These are phyloP conservation scores for Leishmania lainsoni DNA, from an alignment of 208 protist species.

Conservation along the genomic window DNA sequence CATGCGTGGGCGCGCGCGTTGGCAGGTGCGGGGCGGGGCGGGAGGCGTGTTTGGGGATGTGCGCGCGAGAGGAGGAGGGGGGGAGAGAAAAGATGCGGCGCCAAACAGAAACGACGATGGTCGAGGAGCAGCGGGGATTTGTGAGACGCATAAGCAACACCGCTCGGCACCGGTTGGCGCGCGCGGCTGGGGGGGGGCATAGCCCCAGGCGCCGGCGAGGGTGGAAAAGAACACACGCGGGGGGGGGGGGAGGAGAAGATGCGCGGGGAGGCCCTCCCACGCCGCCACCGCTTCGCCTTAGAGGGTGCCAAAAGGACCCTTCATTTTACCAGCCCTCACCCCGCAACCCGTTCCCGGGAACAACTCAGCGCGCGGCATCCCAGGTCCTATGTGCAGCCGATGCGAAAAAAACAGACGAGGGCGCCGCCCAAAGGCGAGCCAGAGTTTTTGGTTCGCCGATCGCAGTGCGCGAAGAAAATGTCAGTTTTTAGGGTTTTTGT, in stretches of 20 bases:
- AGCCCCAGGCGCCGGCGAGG: no score
- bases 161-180: background rate
- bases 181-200: background rate
- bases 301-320: background rate
- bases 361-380: no score
- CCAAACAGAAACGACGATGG: background rate
- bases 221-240: no score
- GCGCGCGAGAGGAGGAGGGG: background rate
- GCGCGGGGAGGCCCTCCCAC: background rate
- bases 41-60: background rate
- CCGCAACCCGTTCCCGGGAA: no score
- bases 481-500: no score
- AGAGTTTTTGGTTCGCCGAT: no score
- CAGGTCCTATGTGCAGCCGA: no score
- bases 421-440: no score
- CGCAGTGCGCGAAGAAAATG: no score
- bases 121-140: background rate
- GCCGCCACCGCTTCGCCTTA: background rate
- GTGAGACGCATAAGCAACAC: background rate
- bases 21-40: background rate
- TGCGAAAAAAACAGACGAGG: no score
- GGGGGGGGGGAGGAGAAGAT: background rate
- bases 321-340: background rate
- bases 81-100: background rate
- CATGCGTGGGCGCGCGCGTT: background rate